Evolutionary conservation across 2,329 filamentous ascomycete species (phyloP), one percentile per base, ranked within the genome.

Genomic region (Nothophoma quercina): DNA sequence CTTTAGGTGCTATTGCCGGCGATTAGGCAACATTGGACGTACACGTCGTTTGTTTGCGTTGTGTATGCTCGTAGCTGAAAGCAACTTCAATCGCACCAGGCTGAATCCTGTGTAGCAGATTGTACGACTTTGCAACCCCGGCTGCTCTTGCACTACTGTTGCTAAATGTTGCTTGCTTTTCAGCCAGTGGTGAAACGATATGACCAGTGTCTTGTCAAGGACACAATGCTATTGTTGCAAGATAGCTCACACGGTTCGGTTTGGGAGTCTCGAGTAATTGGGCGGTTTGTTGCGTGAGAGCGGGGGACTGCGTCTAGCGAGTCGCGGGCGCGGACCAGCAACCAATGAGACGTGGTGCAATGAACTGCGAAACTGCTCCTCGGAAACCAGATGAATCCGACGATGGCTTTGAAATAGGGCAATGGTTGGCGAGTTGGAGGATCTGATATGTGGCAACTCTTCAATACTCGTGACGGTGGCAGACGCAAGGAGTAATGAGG

Each of bases 221-320:
- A 43, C 15, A 56, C 26, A 43, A 48, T 40, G 36, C 48, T 51
- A 51, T 51, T 55, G 53, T 60, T 52, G 52, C 43, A 55, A 56
- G 54, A 64, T 30, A 55, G 59, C 62, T 63, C 56, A 64, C 58
- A 47, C 51, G 50, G 60, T 54, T 62, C 53, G 62, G 58, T 61
- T 60, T 53, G 58, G 60, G 62, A 62, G 63, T 56, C 58, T 62
- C 59, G 60, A 70, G 64, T 55, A 63, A 70, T 69, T 63, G 64
- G 62, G 63, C 56, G 61, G 62, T 59, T 58, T 56, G 60, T 65
- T 64, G 63, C 60, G 68, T 58, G 62, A 61, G 63, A 65, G 68
- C 63, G 68, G 68, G 69, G 68, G 65, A 59, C 63, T 62, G 62
- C 59, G 51, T 54, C 70, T 70, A 69, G 69, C 70, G 70, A 72